A percentile compares a stretch with the other conserved stretches of the same genome.
Conservation (phyloP, 495 filamentous ascomycete species). For the Aspergillus campestris region DNA sequence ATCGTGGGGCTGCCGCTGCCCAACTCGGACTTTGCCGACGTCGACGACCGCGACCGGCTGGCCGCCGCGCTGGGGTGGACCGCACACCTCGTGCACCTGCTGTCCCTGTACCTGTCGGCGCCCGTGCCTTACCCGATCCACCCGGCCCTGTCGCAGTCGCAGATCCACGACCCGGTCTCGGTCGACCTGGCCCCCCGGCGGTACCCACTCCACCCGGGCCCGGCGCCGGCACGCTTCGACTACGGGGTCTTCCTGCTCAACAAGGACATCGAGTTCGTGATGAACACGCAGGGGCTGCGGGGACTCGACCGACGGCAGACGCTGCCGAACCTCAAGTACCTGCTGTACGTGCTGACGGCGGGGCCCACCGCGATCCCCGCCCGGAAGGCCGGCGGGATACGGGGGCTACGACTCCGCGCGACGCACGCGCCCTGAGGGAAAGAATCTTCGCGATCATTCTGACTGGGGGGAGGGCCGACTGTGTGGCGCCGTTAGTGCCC, state of each 20-base stretch:
- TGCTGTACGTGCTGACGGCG: constrained; percentile 78
- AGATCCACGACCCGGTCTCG: constrained; percentile 73
- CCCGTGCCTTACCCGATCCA: constrained; percentile 75
- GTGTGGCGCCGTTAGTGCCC: too few relatives aligned
- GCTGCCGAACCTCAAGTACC: constrained; percentile 83
- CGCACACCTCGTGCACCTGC: constrained; percentile 62
- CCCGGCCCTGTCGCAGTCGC: constrained; percentile 61
- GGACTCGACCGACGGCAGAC: constrained; percentile 86
- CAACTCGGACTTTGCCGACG: constrained; percentile 61
- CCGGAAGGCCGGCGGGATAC: constrained; percentile 68
- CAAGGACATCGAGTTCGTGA: constrained; percentile 83
- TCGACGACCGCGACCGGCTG: constrained; percentile 51
- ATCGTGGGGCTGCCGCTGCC: constrained; percentile 70
- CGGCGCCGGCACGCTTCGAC: constrained; percentile 78
- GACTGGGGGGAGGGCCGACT: too few relatives aligned
- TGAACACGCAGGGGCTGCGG: constrained; percentile 61
- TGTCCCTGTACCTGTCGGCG: constrained; percentile 75
- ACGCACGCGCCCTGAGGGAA: too few relatives aligned
- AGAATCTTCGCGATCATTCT: too few relatives aligned
- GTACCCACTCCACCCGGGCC: constrained; percentile 74
- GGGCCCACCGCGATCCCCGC: constrained; percentile 68
- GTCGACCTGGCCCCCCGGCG: constrained; percentile 55
- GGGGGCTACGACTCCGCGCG: constrained; percentile 40
- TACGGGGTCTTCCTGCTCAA: constrained; percentile 93
- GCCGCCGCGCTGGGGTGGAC: constrained; percentile 79